phyloP scores from a whole-genome alignment of 2,329 filamentous ascomycete genomes.

The Lasiodiplodia hormozganensis region DNA sequence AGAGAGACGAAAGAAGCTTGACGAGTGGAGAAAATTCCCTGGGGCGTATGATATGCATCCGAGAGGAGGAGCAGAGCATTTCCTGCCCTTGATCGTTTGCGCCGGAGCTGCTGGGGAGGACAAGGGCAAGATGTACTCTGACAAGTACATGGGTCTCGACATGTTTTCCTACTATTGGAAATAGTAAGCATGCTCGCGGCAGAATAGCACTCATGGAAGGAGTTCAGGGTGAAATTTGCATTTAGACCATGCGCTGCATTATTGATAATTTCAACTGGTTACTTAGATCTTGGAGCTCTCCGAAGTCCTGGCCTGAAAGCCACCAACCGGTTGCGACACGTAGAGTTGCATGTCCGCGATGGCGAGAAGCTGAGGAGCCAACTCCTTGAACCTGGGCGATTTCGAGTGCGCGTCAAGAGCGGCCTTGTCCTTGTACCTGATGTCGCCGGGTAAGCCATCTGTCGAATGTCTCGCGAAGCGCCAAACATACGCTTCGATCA shows the following conservation, averaged over 20 bases:
- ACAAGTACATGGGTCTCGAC: slow-evolving; percentile 57
- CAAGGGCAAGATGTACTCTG: slow-evolving; percentile 54
- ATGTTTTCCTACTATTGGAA: slow-evolving; percentile 66
- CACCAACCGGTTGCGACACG: slow-evolving; percentile 4
- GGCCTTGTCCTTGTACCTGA: slow-evolving; percentile 42
- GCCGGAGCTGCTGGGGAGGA: slow-evolving; percentile 58
- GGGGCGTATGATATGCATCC: slow-evolving; percentile 63
- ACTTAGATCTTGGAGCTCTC: slow-evolving; percentile 5
- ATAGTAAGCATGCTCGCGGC: slow-evolving; percentile 21
- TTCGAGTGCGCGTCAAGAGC: slow-evolving; percentile 38
- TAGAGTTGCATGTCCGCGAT: slow-evolving; percentile 7
- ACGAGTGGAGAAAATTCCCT: slow-evolving; percentile 57
- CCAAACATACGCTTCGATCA: slow-evolving; percentile 43
- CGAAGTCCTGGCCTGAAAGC: neutral
- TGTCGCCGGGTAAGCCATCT: neutral
- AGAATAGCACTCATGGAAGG: neutral
- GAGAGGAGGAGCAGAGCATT: slow-evolving; percentile 62
- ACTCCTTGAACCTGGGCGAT: slow-evolving; percentile 36
- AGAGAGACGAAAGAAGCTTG: slow-evolving; percentile 51
- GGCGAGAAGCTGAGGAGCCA: slow-evolving; percentile 29
- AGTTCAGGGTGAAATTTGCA: neutral
- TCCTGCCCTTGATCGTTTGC: slow-evolving; percentile 65
- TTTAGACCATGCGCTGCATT: neutral
- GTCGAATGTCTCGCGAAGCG: neutral
- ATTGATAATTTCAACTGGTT: neutral